Percentiles rank a stretch among this genome's conserved stretches.
Evolutionary conservation across 495 filamentous ascomycete genomes (phyloP).

Genomic region (Thermochaetoides thermophila): DNA sequence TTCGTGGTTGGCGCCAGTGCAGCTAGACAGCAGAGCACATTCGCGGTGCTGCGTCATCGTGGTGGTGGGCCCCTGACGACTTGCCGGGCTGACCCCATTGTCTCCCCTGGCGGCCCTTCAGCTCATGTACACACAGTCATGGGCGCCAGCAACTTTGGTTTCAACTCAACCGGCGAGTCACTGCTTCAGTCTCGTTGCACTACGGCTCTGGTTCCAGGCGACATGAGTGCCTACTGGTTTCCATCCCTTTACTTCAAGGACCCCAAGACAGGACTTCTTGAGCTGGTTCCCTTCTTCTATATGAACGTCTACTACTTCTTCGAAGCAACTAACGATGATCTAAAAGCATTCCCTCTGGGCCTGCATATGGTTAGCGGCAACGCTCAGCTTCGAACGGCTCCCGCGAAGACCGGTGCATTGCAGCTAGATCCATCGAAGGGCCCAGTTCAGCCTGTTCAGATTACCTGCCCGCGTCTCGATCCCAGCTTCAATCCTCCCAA

Average conservation of each 20-base stretch:
- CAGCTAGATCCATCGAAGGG: constrained; percentile 29
- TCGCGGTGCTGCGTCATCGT: constrained; percentile 31
- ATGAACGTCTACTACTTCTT: constrained; percentile 60
- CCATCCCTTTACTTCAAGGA: constrained; percentile 50
- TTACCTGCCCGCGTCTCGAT: constrained; percentile 31
- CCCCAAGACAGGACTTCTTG: constrained; percentile 47
- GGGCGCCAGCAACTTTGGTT: constrained; percentile 56
- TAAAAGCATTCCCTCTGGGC: constrained; percentile 51
- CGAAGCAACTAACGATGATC: constrained; percentile 40
- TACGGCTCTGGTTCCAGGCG: constrained; percentile 46
- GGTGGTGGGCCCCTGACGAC: constrained; percentile 34
- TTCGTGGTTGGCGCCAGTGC: constrained; percentile 18
- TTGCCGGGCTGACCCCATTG: constrained; percentile 50
- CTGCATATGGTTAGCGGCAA: constrained; percentile 62
- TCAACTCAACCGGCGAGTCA: constrained; percentile 42
- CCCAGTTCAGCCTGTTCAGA: constrained; percentile 29
- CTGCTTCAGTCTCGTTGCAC: constrained; percentile 49
- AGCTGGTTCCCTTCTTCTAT: constrained; percentile 43
- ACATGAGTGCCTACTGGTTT: constrained; percentile 69
- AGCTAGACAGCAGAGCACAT: constrained; percentile 21
- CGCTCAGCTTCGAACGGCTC: constrained; percentile 31
- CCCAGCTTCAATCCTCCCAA: constrained; percentile 35
- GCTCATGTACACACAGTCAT: constrained; percentile 53
- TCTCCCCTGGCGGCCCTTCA: constrained; percentile 41
- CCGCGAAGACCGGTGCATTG: constrained; percentile 15